phyloP scores from a whole-genome alignment of 164 flowering plant genomes.

The Vitis rotundifolia region DNA sequence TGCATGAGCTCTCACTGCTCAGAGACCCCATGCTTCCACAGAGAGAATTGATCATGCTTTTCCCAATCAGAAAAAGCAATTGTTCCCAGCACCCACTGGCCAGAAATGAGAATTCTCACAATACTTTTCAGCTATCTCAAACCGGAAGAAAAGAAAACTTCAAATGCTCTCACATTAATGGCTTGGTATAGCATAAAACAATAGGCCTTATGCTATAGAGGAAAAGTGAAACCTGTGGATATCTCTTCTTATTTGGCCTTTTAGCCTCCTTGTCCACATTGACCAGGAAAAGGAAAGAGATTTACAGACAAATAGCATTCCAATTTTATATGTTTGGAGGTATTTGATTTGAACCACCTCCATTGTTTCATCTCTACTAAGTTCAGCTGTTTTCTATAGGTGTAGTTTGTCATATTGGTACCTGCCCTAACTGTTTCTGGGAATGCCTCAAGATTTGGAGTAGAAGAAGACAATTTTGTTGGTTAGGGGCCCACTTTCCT shows the following conservation, averaged over 20 bases:
- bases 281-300: slow-evolving; percentile 11
- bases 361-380: slow-evolving; percentile 1
- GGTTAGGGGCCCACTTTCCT: slow-evolving; percentile 23
- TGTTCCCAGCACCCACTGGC: no score
- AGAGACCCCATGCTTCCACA: slow-evolving; percentile 50
- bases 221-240: slow-evolving; percentile 12
- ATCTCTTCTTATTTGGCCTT: slow-evolving; percentile 11
- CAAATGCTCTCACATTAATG: no score
- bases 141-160: no score
- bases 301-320: slow-evolving; percentile 22
- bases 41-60: slow-evolving; percentile 46
- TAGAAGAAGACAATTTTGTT: slow-evolving; percentile 12
- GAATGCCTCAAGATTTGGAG: neutral
- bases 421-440: slow-evolving; percentile 2
- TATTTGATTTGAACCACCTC: slow-evolving; percentile 14
- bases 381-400: slow-evolving; percentile 25
- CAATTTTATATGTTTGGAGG: slow-evolving; percentile 24
- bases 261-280: slow-evolving; percentile 23
- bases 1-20: slow-evolving; percentile 36
- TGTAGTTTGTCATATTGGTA: slow-evolving; percentile 19
- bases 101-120: neutral
- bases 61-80: neutral
- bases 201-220: neutral
- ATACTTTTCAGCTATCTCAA: neutral
- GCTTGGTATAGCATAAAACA: no score